A percentile compares a stretch with the other conserved stretches of the same genome.
Conservation (phyloP, 805 yeast species). For the Cyberlindnera mycetangii region DNA sequence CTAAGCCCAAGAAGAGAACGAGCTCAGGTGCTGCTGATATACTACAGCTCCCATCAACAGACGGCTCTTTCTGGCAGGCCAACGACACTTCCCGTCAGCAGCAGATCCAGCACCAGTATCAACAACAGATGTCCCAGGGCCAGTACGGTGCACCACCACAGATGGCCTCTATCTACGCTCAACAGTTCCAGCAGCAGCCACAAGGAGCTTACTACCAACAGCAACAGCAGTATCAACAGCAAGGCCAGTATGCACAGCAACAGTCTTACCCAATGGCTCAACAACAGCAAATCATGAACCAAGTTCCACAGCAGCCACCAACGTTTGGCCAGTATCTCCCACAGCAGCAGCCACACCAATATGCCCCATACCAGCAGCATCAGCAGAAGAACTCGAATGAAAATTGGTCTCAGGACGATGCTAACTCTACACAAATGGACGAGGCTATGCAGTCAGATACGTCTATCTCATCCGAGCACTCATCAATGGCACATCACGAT, state of each 20-base stretch:
- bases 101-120: conserved; percentile 21
- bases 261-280: conserved; percentile 27
- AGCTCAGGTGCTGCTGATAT: not conserved
- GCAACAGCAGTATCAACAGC: conserved; percentile 13
- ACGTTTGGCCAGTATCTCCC: conserved; percentile 1
- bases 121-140: conserved; percentile 1
- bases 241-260: conserved; percentile 4
- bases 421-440: conserved; percentile 28
- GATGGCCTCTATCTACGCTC: conserved; percentile 4
- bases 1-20: conserved; percentile 2
- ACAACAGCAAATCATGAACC: conserved; percentile 22
- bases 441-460: conserved; percentile 36
- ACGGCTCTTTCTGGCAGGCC: conserved; percentile 5
- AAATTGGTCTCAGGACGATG: conserved; percentile 34
- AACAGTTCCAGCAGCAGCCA: conserved; percentile 7
- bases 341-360: conserved; percentile 11
- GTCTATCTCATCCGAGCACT: conserved; percentile 40
- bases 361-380: conserved; percentile 24
- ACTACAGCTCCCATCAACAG: conserved; percentile 1
- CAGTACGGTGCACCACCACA: conserved; percentile 8
- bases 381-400: conserved; percentile 27
- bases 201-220: conserved; percentile 9
- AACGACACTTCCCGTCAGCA: conserved; percentile 12
- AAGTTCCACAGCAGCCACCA: conserved; percentile 23
- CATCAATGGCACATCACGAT: conserved; percentile 12